phyloP scores from a whole-genome alignment of 2,329 filamentous ascomycete genomes.

The Penicillium vulpinum region DNA sequence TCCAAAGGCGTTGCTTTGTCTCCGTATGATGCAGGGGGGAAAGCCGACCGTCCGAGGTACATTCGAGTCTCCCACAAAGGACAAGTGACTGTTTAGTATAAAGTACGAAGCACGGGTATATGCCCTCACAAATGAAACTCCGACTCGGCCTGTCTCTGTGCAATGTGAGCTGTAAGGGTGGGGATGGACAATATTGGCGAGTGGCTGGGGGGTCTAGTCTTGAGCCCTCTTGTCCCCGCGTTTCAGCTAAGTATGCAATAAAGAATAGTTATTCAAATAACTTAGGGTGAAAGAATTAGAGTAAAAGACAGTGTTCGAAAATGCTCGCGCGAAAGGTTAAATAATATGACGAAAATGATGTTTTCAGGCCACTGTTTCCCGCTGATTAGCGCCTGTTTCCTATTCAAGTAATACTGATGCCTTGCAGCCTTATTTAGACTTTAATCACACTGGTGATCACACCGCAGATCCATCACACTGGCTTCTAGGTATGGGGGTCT shows the following conservation, averaged over 20 bases:
- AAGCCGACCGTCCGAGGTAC: slow-evolving; percentile 1
- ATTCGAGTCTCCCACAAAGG: background rate
- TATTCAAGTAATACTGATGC: background rate
- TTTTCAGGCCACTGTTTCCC: background rate
- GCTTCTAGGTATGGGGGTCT: background rate
- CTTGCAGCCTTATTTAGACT: background rate
- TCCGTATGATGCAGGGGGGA: slow-evolving; percentile 19
- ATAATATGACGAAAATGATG: background rate
- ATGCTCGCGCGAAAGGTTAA: background rate
- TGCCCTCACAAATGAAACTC: background rate
- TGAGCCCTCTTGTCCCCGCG: background rate
- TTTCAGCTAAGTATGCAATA: background rate
- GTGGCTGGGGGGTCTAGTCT: slow-evolving; percentile 5
- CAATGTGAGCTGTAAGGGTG: slow-evolving; percentile 5
- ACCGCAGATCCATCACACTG: background rate
- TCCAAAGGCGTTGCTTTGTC: slow-evolving; percentile 5
- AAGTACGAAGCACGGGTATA: background rate
- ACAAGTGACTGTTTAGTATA: background rate
- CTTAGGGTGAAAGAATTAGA: background rate
- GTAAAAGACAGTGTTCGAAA: background rate
- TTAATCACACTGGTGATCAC: background rate
- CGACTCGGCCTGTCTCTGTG: background rate
- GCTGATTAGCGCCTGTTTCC: background rate
- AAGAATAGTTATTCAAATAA: background rate
- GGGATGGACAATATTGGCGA: slow-evolving; percentile 4